Evolutionary conservation across 192 early-diverging fungal species (phyloP).

Genomic region (Podila verticillata): DNA sequence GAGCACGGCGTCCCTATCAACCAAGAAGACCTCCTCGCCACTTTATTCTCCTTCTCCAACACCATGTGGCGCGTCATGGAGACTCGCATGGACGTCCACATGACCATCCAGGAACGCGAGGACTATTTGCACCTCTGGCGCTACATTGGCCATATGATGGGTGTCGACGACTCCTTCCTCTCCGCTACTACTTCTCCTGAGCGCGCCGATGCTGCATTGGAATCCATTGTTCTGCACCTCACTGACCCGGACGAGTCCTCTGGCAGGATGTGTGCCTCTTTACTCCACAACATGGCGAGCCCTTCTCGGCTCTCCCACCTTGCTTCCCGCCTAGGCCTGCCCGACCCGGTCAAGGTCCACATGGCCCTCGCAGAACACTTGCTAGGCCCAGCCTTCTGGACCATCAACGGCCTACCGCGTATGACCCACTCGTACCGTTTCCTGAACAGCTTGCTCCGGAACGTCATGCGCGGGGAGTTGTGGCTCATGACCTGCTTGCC

Average conservation of each 20-base stretch:
- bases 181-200: not conserved
- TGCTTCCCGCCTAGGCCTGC: not conserved
- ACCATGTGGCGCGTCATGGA: conserved; percentile 38
- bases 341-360: conserved; percentile 15
- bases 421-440: conserved; percentile 1
- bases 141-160: conserved; percentile 60
- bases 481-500: conserved; percentile 14
- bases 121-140: conserved; percentile 62
- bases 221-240: conserved; percentile 28
- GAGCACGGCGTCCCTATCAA: conserved; percentile 43
- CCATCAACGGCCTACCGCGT: conserved; percentile 2
- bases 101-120: conserved; percentile 42
- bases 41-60: conserved; percentile 35
- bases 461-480: conserved; percentile 3
- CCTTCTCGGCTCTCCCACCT: not conserved
- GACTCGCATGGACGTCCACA: conserved; percentile 21
- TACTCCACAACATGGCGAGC: conserved; percentile 3
- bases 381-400: conserved; percentile 19
- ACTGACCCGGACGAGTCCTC: conserved; percentile 7
- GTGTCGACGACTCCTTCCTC: conserved; percentile 43
- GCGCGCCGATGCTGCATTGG: conserved; percentile 16
- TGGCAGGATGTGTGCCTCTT: conserved; percentile 5
- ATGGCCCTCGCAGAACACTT: conserved; percentile 21
- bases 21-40: conserved; percentile 39
- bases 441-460: conserved; percentile 1